A percentile compares a stretch with the other conserved stretches of the same genome.
phyloP scores from a whole-genome alignment of 2,329 filamentous ascomycete species.

The Fonsecaea pedrosoi region DNA sequence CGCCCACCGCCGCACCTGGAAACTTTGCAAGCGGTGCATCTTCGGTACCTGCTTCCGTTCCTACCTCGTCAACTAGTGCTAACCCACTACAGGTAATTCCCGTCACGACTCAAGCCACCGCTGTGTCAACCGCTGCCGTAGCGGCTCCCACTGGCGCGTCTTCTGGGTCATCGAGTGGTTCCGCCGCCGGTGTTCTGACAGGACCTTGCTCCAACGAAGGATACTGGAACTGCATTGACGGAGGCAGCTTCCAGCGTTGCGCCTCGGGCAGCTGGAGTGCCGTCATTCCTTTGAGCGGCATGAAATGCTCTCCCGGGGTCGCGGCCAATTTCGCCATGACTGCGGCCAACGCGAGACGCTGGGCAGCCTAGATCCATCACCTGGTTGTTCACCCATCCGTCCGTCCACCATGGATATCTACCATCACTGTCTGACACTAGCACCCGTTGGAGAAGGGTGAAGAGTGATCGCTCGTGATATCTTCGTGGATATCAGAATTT shows the following conservation, averaged over 20 bases:
- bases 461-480: not conserved
- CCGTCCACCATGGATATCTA: not conserved
- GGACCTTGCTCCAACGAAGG: slow-evolving; percentile 62
- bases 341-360: slow-evolving; percentile 28
- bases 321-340: slow-evolving; percentile 25
- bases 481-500: not conserved
- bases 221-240: slow-evolving; percentile 64
- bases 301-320: slow-evolving; percentile 55
- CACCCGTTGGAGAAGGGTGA: not conserved
- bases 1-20: slow-evolving; percentile 19
- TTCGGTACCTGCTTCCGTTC: slow-evolving; percentile 9
- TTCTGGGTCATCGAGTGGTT: slow-evolving; percentile 14
- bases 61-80: not conserved
- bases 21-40: slow-evolving; percentile 27
- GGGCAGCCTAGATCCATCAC: slow-evolving; percentile 3
- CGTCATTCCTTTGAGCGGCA: slow-evolving; percentile 60
- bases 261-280: slow-evolving; percentile 64
- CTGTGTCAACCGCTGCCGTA: slow-evolving; percentile 5
- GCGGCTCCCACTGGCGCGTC: slow-evolving; percentile 6
- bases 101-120: slow-evolving; percentile 8
- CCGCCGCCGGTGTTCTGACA: slow-evolving; percentile 46
- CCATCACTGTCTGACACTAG: not conserved
- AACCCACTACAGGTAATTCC: slow-evolving; percentile 22
- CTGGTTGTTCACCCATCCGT: not conserved
- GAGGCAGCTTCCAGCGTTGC: slow-evolving; percentile 66